A percentile compares a stretch with the other conserved stretches of the same genome.
Conservation (phyloP, 192 early-diverging fungal genomes). For the Radiomyces spectabilis region DNA sequence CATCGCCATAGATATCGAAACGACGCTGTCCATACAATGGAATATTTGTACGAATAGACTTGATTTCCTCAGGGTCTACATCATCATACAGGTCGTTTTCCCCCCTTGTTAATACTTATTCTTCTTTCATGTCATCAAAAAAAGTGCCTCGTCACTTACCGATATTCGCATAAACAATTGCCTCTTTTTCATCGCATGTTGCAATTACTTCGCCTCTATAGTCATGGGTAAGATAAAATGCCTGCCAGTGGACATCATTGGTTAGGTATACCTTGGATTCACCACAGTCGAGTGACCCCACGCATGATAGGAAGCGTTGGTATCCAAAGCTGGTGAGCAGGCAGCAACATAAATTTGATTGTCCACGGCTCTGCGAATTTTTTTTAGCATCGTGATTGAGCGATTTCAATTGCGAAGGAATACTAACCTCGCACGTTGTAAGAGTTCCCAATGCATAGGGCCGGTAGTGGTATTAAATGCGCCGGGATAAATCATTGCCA, state of each 20-base stretch:
- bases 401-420: background rate
- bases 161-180: constrained; percentile 76
- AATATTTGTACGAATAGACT: constrained; percentile 60
- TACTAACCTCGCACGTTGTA: constrained; percentile 57
- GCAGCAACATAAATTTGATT: constrained; percentile 92
- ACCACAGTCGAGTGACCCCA: constrained; percentile 94
- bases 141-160: constrained; percentile 20
- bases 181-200: constrained; percentile 67
- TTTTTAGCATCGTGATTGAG: background rate
- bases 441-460: constrained; percentile 91
- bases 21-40: constrained; percentile 77
- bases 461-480: constrained; percentile 97
- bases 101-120: too few species aligned
- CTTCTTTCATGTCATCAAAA: background rate
- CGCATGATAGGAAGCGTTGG: constrained; percentile 67
- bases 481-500: constrained; percentile 95
- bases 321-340: constrained; percentile 93
- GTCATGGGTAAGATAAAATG: background rate
- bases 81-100: background rate
- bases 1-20: constrained; percentile 87
- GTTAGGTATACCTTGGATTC: constrained; percentile 52
- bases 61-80: constrained; percentile 50
- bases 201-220: constrained; percentile 59
- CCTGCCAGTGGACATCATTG: background rate
- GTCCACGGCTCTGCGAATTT: constrained; percentile 66